Percentiles rank a stretch among this genome's conserved stretches.
phyloP scores from a whole-genome alignment of 2,329 filamentous ascomycete genomes.

The Hypoxylon sp. region DNA sequence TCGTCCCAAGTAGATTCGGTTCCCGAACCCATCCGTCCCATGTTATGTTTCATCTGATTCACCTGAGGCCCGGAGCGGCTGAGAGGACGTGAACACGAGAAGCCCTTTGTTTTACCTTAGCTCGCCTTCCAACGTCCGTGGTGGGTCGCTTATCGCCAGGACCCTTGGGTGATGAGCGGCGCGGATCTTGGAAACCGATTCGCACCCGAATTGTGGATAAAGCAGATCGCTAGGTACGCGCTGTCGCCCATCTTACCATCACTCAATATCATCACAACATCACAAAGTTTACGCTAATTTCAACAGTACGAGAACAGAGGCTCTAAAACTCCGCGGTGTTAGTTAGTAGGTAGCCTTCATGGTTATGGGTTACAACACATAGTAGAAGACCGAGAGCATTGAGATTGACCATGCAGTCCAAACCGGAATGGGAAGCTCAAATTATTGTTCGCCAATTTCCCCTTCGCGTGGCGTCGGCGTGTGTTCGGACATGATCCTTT shows the following conservation, averaged over 20 bases:
- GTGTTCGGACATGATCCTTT: conserved; percentile 16
- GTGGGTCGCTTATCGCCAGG: conserved; percentile 14
- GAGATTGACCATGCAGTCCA: conserved; percentile 5
- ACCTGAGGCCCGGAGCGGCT: conserved; percentile 5
- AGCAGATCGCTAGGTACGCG: conserved; percentile 22
- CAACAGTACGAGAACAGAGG: background rate
- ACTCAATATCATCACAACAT: background rate
- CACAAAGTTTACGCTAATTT: background rate
- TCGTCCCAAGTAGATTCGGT: background rate
- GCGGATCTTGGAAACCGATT: conserved; percentile 32
- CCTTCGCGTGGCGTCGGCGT: conserved; percentile 29
- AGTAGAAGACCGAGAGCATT: background rate
- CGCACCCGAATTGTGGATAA: conserved; percentile 29
- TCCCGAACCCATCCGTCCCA: conserved; percentile 11
- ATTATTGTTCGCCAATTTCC: conserved; percentile 13
- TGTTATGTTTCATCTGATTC: conserved; percentile 21
- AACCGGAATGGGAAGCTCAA: conserved; percentile 30
- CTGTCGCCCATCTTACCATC: background rate
- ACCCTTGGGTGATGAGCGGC: conserved; percentile 19
- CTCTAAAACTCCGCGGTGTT: background rate
- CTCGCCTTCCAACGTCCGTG: conserved; percentile 30
- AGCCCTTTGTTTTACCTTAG: conserved; percentile 30
- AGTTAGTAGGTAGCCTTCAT: background rate
- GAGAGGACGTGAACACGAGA: conserved; percentile 33
- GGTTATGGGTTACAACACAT: conserved; percentile 9